phyloP scores from a whole-genome alignment of 2,329 filamentous ascomycete genomes.

The Lecanicillium sp. region DNA sequence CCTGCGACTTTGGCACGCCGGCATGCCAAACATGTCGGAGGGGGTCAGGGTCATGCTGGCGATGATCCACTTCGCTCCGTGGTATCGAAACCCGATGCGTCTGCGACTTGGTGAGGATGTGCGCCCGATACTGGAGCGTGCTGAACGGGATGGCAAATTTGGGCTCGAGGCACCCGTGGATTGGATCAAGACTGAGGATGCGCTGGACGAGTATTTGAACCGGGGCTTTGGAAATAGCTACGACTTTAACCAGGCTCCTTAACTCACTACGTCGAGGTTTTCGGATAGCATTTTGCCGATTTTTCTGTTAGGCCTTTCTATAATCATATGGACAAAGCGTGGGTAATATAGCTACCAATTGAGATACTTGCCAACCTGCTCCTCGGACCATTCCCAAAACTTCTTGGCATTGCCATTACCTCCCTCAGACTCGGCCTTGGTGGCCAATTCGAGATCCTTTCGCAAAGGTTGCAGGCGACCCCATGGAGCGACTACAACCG shows the following conservation, averaged over 20 bases:
- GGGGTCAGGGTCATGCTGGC: slow-evolving; percentile 53
- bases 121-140: slow-evolving; percentile 35
- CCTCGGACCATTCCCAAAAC: slow-evolving; percentile 36
- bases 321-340: too few species aligned
- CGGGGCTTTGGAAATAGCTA: slow-evolving; percentile 56
- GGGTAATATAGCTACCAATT: too few species aligned
- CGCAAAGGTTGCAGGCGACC: slow-evolving; percentile 28
- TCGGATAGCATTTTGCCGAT: too few species aligned
- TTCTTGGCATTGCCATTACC: slow-evolving; percentile 27
- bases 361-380: too few species aligned
- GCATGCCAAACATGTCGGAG: slow-evolving; percentile 51
- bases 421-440: slow-evolving; percentile 27
- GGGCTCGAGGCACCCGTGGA: slow-evolving; percentile 45
- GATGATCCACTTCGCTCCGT: slow-evolving; percentile 52
- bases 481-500: slow-evolving; percentile 29
- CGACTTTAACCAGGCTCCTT: slow-evolving; percentile 47
- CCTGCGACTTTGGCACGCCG: slow-evolving; percentile 57
- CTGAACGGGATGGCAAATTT: slow-evolving; percentile 31
- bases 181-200: slow-evolving; percentile 39
- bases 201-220: slow-evolving; percentile 44
- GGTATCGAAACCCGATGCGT: slow-evolving; percentile 52
- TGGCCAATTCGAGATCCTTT: slow-evolving; percentile 23
- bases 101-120: slow-evolving; percentile 48
- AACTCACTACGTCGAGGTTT: not conserved
- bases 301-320: too few species aligned